These are phyloP conservation scores for Ceratocystiopsis minuta DNA, from an alignment of 2,329 filamentous ascomycete species.

Conservation along the genomic window DNA sequence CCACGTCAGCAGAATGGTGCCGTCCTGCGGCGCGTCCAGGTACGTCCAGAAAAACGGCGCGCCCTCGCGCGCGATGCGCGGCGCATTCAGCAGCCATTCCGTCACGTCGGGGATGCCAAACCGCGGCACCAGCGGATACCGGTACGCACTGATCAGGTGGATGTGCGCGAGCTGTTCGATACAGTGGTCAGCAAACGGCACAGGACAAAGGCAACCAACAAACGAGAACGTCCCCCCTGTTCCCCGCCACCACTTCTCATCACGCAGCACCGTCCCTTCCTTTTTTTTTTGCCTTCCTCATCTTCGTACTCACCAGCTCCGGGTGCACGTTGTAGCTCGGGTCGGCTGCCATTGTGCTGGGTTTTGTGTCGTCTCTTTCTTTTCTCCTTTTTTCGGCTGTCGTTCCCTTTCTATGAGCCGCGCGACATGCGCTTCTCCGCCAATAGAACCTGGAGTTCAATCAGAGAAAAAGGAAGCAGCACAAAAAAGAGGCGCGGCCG, in stretches of 20 bases:
- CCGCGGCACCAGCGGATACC: conserved; percentile 56
- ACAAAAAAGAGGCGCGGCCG: no score
- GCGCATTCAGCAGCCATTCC: conserved; percentile 67
- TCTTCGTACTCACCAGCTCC: conserved; percentile 14
- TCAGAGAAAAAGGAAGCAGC: no score
- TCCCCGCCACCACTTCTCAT: background rate
- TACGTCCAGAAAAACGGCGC: conserved; percentile 90
- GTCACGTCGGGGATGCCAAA: conserved; percentile 62
- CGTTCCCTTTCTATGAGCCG: no score
- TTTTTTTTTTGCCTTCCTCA: background rate
- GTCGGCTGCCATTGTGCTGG: conserved; percentile 12
- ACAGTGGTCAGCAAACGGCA: background rate
- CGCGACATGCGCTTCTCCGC: no score
- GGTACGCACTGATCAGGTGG: conserved; percentile 70
- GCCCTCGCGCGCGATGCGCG: conserved; percentile 67
- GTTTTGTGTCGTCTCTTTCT: background rate
- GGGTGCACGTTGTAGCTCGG: conserved; percentile 18
- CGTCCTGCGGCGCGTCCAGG: conserved; percentile 64
- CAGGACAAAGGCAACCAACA: background rate
- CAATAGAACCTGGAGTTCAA: no score
- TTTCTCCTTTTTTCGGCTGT: background rate
- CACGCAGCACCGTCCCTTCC: background rate
- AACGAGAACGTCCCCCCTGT: background rate
- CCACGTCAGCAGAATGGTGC: conserved; percentile 73
- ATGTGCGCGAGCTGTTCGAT: conserved; percentile 58